phyloP scores from a whole-genome alignment of 2,329 filamentous ascomycete genomes.

The Teratosphaeria epicoccoides region DNA sequence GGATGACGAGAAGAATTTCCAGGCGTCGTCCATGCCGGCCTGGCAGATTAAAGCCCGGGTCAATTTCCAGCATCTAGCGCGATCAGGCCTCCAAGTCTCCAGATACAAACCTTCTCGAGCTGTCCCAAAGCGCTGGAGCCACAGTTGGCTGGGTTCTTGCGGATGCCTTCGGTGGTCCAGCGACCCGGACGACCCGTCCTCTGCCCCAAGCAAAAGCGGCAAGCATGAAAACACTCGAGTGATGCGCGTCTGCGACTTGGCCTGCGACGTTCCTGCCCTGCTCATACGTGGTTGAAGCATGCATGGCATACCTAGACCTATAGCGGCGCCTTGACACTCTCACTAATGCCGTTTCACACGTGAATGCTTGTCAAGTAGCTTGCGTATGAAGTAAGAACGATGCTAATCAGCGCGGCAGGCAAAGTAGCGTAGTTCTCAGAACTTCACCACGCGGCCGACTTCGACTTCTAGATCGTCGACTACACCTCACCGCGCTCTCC shows the following conservation, averaged over 20 bases:
- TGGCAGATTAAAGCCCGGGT: too few relatives aligned
- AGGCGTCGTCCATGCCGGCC: background rate
- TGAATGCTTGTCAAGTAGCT: background rate
- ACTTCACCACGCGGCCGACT: background rate
- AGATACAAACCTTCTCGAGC: background rate
- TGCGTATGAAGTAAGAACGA: background rate
- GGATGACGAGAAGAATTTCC: background rate
- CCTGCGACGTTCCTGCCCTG: background rate
- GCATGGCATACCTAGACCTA: too few relatives aligned
- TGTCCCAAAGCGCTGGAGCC: background rate
- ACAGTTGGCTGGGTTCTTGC: background rate
- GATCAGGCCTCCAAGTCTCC: background rate
- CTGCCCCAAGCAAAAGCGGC: too few relatives aligned
- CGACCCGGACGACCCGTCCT: background rate
- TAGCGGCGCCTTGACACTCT: background rate
- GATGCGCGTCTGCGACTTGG: background rate
- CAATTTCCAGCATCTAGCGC: background rate
- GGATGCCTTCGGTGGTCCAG: background rate
- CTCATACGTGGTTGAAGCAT: background rate
- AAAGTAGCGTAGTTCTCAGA: background rate
- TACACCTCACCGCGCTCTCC: background rate
- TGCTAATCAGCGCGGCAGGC: background rate
- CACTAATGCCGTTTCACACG: background rate
- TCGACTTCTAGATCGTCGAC: background rate
- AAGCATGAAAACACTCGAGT: background rate